Evolutionary conservation across 2,329 filamentous ascomycete genomes (phyloP).

Genomic region (Botrytis aclada): DNA sequence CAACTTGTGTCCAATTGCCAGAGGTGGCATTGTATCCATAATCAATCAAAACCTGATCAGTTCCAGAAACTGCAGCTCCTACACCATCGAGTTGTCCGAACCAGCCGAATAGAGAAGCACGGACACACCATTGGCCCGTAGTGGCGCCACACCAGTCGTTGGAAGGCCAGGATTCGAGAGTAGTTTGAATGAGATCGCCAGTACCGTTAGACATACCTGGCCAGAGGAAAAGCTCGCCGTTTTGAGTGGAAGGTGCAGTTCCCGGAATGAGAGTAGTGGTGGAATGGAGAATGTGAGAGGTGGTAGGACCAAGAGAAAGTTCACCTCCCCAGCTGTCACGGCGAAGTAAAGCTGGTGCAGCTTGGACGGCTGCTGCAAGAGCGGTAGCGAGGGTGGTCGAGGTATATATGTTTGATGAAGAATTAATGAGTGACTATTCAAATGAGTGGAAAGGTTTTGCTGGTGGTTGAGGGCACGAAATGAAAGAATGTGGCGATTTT

Average conservation of each 20-base stretch:
- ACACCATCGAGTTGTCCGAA: slow-evolving; percentile 42
- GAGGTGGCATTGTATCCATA: slow-evolving; percentile 30
- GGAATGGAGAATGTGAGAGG: slow-evolving; percentile 41
- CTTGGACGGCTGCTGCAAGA: not conserved
- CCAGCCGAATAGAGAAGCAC: slow-evolving; percentile 42
- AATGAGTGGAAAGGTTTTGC: not conserved
- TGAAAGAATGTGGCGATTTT: not conserved
- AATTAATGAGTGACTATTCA: not conserved
- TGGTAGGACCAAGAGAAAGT: slow-evolving; percentile 41
- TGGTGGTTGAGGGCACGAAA: not conserved
- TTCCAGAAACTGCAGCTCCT: slow-evolving; percentile 29
- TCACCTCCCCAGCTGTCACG: slow-evolving; percentile 41
- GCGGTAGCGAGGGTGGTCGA: not conserved
- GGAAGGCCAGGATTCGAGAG: slow-evolving; percentile 42
- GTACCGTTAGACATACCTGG: slow-evolving; percentile 47
- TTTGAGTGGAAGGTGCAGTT: slow-evolving; percentile 39
- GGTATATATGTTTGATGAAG: not conserved
- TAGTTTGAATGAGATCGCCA: slow-evolving; percentile 44
- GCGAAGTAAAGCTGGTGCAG: not conserved
- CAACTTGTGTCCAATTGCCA: slow-evolving; percentile 30
- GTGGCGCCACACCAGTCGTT: slow-evolving; percentile 44
- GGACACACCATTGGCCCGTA: slow-evolving; percentile 43
- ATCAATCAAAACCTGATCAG: slow-evolving; percentile 36
- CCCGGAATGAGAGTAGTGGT: slow-evolving; percentile 44
- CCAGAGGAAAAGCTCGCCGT: slow-evolving; percentile 43